Conservation (phyloP, 257 asterid genomes). For the Petunia axillaris region DNA sequence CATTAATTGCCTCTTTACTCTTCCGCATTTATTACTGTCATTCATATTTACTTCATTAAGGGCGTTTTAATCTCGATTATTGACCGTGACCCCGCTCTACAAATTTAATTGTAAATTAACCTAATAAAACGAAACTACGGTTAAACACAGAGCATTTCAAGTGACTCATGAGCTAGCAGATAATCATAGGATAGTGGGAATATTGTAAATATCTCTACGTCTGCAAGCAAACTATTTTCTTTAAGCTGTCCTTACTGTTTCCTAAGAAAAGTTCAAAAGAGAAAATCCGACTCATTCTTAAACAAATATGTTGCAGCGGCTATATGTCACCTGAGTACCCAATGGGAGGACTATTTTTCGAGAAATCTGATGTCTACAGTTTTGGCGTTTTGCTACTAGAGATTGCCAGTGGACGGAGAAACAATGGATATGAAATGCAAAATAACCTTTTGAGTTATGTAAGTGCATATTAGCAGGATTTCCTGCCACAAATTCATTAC, state of each 20-base stretch:
- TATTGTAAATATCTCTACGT: slow-evolving; percentile 27
- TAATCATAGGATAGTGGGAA: slow-evolving; percentile 33
- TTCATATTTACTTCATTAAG: too few relatives aligned
- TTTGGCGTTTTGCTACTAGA: slow-evolving; percentile 46
- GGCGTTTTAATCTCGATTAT: too few relatives aligned
- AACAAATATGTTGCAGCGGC: slow-evolving; percentile 39
- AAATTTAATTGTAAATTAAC: too few relatives aligned
- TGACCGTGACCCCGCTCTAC: too few relatives aligned
- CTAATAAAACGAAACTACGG: too few relatives aligned
- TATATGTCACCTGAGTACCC: slow-evolving; percentile 49
- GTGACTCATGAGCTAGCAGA: slow-evolving; percentile 30
- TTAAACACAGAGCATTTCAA: slow-evolving; percentile 31
- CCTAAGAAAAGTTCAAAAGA: background rate
- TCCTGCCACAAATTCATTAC: background rate
- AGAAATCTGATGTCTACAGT: slow-evolving; percentile 46
- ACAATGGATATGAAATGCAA: slow-evolving; percentile 35
- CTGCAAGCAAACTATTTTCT: background rate
- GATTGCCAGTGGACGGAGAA: slow-evolving; percentile 41
- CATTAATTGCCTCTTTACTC: too few relatives aligned
- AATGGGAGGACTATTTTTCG: slow-evolving; percentile 39
- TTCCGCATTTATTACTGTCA: too few relatives aligned
- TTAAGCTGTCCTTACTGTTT: background rate
- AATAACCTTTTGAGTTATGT: slow-evolving; percentile 38
- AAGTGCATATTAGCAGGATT: slow-evolving; percentile 1
- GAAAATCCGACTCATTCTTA: background rate